Evolutionary conservation across 176 grass and related monocot species (phyloP).

Genomic region (Bothriochloa decipiens): DNA sequence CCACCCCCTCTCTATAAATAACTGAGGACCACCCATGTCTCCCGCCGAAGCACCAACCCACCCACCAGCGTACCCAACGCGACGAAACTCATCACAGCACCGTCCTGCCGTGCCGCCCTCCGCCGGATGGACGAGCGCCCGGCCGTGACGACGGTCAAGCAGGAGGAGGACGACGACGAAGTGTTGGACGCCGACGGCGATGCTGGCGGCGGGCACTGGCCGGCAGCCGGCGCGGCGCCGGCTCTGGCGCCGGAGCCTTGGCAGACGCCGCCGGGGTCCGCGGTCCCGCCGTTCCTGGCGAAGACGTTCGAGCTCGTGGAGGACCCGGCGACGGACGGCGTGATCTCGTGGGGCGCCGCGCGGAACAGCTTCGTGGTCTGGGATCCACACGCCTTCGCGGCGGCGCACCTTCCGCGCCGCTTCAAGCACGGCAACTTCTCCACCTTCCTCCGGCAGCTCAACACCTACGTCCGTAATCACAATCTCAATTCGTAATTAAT

Average conservation of each 20-base stretch:
- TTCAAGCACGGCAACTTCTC: slow-evolving; percentile 65
- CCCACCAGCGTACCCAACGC: background rate
- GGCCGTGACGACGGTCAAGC: slow-evolving; percentile 17
- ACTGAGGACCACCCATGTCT: background rate
- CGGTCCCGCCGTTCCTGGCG: slow-evolving; percentile 48
- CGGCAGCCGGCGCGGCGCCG: background rate
- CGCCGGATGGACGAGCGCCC: slow-evolving; percentile 29
- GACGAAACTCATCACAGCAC: background rate
- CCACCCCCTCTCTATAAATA: slow-evolving; percentile 9
- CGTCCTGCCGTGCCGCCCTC: background rate
- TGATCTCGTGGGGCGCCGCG: slow-evolving; percentile 55
- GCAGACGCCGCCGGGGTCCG: background rate
- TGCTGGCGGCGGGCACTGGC: background rate
- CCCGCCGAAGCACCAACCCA: slow-evolving; percentile 23
- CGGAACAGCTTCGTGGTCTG: slow-evolving; percentile 64
- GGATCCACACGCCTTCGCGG: slow-evolving; percentile 54
- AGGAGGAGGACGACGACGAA: slow-evolving; percentile 24
- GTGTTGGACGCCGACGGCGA: slow-evolving; percentile 1
- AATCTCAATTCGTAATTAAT: background rate
- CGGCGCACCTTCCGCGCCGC: slow-evolving; percentile 49
- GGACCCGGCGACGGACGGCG: slow-evolving; percentile 49
- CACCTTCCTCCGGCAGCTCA: slow-evolving; percentile 66
- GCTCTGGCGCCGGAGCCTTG: slow-evolving; percentile 25
- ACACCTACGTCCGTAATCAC: slow-evolving; percentile 48
- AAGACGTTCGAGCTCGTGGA: slow-evolving; percentile 61